Conservation (phyloP, 169 alveolate species). For the Plasmodium gonderi region DNA sequence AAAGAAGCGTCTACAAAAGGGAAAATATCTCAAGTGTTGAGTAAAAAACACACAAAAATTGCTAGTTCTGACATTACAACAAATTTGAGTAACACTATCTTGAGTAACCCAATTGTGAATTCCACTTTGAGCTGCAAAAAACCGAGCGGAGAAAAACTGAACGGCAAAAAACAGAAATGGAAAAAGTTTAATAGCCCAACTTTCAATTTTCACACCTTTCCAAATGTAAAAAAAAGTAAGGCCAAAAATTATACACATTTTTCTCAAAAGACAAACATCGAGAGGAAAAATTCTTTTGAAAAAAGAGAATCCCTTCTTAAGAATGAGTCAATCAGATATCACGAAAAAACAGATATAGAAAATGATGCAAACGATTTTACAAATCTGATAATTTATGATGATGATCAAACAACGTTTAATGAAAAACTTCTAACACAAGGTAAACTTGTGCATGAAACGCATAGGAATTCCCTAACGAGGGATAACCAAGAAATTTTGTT, state of each 20-base stretch:
- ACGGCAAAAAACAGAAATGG: background rate
- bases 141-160: background rate
- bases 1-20: constrained; percentile 1
- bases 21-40: background rate
- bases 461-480: background rate
- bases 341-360: constrained; percentile 3
- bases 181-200: background rate
- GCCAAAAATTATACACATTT: background rate
- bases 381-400: background rate
- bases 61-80: background rate
- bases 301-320: constrained; percentile 15
- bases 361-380: constrained; percentile 10
- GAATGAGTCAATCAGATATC: background rate
- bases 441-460: background rate
- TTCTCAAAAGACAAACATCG: background rate
- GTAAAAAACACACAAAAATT: background rate
- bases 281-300: background rate
- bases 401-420: constrained; percentile 3
- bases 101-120: background rate
- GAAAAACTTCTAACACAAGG: background rate
- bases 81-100: background rate
- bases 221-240: background rate
- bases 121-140: background rate
- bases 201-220: background rate
- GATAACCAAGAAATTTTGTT: background rate